A percentile compares a stretch with the other conserved stretches of the same genome.
Conservation (phyloP, 768 basidiomycete species). For the Lactarius indigo region DNA sequence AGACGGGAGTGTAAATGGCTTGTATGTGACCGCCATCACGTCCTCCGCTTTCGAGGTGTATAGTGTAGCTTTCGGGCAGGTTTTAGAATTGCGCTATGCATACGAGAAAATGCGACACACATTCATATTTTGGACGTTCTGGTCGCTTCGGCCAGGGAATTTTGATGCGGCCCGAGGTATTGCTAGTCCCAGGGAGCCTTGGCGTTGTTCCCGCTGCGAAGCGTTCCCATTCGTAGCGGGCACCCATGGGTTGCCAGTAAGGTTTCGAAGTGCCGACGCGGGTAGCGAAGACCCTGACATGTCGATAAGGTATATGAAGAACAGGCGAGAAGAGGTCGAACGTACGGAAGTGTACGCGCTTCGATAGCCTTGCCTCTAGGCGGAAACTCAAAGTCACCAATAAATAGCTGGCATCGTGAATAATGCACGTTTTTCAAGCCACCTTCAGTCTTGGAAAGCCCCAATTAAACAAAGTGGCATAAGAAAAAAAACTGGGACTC, state of each 20-base stretch:
- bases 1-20: constrained; percentile 49
- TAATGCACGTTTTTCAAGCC: constrained; percentile 45
- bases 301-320: not conserved
- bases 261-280: constrained; percentile 62
- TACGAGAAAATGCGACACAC: constrained; percentile 35
- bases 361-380: constrained; percentile 32
- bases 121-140: constrained; percentile 40
- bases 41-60: constrained; percentile 64
- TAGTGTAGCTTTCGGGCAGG: constrained; percentile 40
- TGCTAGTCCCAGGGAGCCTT: constrained; percentile 41
- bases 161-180: constrained; percentile 32
- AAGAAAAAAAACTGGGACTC: not conserved
- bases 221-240: constrained; percentile 69
- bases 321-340: not conserved
- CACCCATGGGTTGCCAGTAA: constrained; percentile 51
- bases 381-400: constrained; percentile 63
- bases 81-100: constrained; percentile 10
- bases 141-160: constrained; percentile 71
- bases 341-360: constrained; percentile 32
- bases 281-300: constrained; percentile 67
- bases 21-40: constrained; percentile 69
- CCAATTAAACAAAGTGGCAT: not conserved
- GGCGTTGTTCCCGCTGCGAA: constrained; percentile 66
- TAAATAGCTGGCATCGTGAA: constrained; percentile 73
- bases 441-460: constrained; percentile 29